Percentiles rank a stretch among this genome's conserved stretches.
These are phyloP conservation scores for Taiozyma sp. DNA, from an alignment of 1,139 yeast species.

Conservation along the genomic window DNA sequence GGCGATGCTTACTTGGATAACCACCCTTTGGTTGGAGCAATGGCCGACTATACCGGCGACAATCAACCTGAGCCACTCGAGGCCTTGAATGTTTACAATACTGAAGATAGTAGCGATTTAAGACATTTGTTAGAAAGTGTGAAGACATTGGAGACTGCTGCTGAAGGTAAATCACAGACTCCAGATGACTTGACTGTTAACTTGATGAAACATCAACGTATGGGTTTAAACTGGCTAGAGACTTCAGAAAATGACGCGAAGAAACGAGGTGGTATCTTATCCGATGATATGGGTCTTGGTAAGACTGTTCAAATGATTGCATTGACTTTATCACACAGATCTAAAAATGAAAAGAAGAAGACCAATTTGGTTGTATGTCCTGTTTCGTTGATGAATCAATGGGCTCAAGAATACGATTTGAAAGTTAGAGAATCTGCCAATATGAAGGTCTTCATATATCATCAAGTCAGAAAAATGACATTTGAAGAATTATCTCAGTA, in stretches of 20 bases:
- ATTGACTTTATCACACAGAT: slow-evolving; percentile 51
- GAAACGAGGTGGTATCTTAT: slow-evolving; percentile 72
- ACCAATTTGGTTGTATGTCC: slow-evolving; percentile 83
- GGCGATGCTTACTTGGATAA: background rate
- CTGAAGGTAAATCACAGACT: slow-evolving; percentile 52
- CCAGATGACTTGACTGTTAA: slow-evolving; percentile 65
- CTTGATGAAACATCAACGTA: slow-evolving; percentile 75
- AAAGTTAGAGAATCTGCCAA: slow-evolving; percentile 46
- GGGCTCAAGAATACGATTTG: slow-evolving; percentile 71
- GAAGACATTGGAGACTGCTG: slow-evolving; percentile 49
- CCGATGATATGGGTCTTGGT: slow-evolving; percentile 95
- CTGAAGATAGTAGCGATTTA: slow-evolving; percentile 27
- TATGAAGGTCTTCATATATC: slow-evolving; percentile 53
- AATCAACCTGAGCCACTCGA: background rate
- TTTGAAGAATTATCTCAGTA: slow-evolving; percentile 45
- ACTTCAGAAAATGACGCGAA: slow-evolving; percentile 47
- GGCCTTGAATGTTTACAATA: slow-evolving; percentile 20
- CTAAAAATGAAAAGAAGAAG: slow-evolving; percentile 29
- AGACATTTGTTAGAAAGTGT: slow-evolving; percentile 58
- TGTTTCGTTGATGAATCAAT: slow-evolving; percentile 71
- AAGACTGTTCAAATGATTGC: slow-evolving; percentile 83
- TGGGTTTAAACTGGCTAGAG: slow-evolving; percentile 82
- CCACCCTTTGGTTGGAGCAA: background rate
- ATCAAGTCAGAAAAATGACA: slow-evolving; percentile 36
- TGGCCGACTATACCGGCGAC: background rate